Evolutionary conservation across 208 protist genomes (phyloP), one percentile per base, ranked within the genome.

Genomic region (Acanthamoeba healyi): DNA sequence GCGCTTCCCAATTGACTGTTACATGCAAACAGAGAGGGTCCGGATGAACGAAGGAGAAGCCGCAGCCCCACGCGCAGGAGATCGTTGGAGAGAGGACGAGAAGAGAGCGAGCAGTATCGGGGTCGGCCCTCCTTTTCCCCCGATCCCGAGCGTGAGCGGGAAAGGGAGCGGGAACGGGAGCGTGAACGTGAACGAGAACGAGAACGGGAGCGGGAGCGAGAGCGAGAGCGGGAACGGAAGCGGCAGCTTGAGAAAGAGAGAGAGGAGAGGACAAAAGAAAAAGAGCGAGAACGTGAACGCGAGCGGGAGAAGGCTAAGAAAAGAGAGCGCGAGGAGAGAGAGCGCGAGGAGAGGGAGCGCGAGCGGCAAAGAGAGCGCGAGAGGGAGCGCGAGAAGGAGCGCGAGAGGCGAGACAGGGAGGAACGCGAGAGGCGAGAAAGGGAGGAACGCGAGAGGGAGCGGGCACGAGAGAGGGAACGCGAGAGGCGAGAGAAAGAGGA

Each of bases 1-100:
- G n/a, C n/a, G n/a, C n/a, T n/a, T n/a, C n/a, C n/a, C n/a, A n/a
- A n/a, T n/a, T n/a, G n/a, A n/a, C n/a, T n/a, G n/a, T n/a, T n/a
- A n/a, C n/a, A n/a, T n/a, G n/a, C n/a, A n/a, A n/a, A n/a, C n/a
- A n/a, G n/a, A n/a, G n/a, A n/a, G n/a, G n/a, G n/a, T n/a, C n/a
- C n/a, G n/a, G n/a, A n/a, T n/a, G n/a, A n/a, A n/a, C n/a, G n/a
- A 51, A 81, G 72, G 19, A 46, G 40, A 29, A 81, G 72, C 72
- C 22, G 19, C 22, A 81, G 72, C 32, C 22, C 12, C 9, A 36
- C 29, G 12, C 12, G 72, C 22, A 4, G 22, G 72, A 81, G 34
- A 81, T 17, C 12, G 72, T 5, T 5, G 72, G 72, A 81, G 40
- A 6, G 72, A 36, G 19, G 22, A 6, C 40, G 72, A 36, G 72